Conservation (phyloP, 2,329 filamentous ascomycete species). For the Penicillium sp. region DNA sequence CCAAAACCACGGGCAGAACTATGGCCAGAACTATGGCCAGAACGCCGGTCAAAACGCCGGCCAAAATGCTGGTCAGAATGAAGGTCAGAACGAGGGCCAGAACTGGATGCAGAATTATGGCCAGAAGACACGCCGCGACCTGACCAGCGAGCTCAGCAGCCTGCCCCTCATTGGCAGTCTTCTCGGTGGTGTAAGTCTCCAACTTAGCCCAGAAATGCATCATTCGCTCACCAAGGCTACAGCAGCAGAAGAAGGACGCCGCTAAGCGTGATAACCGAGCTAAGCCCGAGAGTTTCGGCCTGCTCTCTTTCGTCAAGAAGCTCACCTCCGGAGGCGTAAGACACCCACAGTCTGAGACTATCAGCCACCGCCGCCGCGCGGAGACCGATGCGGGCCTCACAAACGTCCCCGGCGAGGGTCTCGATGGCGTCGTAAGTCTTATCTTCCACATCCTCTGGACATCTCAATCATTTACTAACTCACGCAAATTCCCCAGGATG, state of each 20-base stretch:
- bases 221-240: background rate
- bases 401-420: too few relatives aligned
- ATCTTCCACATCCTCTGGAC: background rate
- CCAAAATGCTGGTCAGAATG: slow-evolving; percentile 1
- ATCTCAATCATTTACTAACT: too few relatives aligned
- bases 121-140: slow-evolving; percentile 10
- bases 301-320: slow-evolving; percentile 14
- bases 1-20: slow-evolving; percentile 11
- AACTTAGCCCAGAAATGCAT: background rate
- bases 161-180: slow-evolving; percentile 26
- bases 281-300: background rate
- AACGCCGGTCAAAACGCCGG: slow-evolving; percentile 9
- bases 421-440: background rate
- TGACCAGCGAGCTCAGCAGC: slow-evolving; percentile 18
- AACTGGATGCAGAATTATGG: slow-evolving; percentile 14
- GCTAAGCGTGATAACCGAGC: slow-evolving; percentile 2
- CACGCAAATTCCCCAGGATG: too few relatives aligned
- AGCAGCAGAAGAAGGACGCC: background rate
- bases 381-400: background rate
- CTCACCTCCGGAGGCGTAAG: slow-evolving; percentile 26
- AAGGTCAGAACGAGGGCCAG: slow-evolving; percentile 7
- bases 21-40: slow-evolving; percentile 10
- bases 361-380: slow-evolving; percentile 22
- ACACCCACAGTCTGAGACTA: slow-evolving; percentile 13
- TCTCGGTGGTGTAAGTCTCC: slow-evolving; percentile 19